A percentile compares a stretch with the other conserved stretches of the same genome.
Evolutionary conservation across 371 early-diverging fungal species (phyloP).

Genomic region (Thermomucor indicae-seudaticae): DNA sequence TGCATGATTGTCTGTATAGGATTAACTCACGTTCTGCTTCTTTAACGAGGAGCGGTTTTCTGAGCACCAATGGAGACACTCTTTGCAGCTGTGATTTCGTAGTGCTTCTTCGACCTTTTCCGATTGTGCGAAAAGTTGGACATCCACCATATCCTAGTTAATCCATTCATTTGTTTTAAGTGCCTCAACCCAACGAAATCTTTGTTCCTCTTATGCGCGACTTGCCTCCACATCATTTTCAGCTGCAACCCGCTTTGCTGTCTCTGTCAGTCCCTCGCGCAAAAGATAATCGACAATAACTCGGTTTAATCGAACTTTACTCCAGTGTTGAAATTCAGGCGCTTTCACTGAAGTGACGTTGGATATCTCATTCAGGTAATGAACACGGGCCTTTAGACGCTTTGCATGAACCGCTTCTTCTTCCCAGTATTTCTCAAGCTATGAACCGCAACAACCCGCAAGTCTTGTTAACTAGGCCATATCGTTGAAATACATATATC

Average conservation of each 20-base stretch:
- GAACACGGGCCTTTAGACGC: constrained; percentile 68
- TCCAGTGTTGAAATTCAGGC: constrained; percentile 78
- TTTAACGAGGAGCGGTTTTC: constrained; percentile 84
- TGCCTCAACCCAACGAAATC: too few relatives aligned
- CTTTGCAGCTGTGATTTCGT: constrained; percentile 69
- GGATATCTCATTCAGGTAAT: constrained; percentile 71
- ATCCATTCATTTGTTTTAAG: too few relatives aligned
- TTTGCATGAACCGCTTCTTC: constrained; percentile 67
- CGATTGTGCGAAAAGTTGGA: constrained; percentile 81
- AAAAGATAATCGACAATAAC: constrained; percentile 92
- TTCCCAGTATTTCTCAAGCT: constrained; percentile 71
- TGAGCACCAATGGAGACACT: constrained; percentile 88
- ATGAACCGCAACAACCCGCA: too few relatives aligned
- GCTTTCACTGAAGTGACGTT: constrained; percentile 55
- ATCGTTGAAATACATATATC: too few relatives aligned
- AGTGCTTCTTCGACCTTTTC: constrained; percentile 78
- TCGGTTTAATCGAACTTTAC: constrained; percentile 75
- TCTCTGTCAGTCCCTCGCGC: constrained; percentile 72
- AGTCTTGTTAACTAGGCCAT: too few relatives aligned
- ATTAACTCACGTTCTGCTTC: constrained; percentile 48
- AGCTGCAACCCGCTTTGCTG: constrained; percentile 69
- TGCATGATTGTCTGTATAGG: neutral
- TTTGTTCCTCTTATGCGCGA: too few relatives aligned
- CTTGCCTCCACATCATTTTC: constrained; percentile 63
- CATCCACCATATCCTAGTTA: constrained; percentile 79